Conservation (phyloP, 176 grass and related monocot genomes). For the Bonia amplexicaulis region DNA sequence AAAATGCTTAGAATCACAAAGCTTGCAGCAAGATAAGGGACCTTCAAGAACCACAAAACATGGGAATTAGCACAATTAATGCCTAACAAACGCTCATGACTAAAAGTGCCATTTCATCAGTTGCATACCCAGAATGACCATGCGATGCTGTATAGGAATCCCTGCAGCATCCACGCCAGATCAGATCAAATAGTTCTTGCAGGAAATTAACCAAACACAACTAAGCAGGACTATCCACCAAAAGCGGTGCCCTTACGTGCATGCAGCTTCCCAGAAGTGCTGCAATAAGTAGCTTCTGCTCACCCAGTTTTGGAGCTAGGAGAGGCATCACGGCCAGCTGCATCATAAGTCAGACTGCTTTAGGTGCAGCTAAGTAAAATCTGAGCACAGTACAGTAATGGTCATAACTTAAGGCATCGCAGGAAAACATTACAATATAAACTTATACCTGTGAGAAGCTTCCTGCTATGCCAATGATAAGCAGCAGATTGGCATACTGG, state of each 20-base stretch:
- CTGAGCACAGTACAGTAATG: not conserved
- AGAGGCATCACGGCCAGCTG: constrained; percentile 81
- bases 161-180: constrained; percentile 38
- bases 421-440: not conserved
- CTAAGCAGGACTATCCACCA: constrained; percentile 9
- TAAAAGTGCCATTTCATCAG: not conserved
- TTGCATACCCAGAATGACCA: constrained; percentile 87
- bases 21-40: constrained; percentile 71
- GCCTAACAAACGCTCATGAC: not conserved
- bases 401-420: not conserved
- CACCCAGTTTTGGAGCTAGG: constrained; percentile 60
- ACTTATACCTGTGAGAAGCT: constrained; percentile 72
- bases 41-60: constrained; percentile 40
- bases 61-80: not conserved
- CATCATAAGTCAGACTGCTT: constrained; percentile 16
- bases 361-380: not conserved
- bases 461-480: constrained; percentile 58
- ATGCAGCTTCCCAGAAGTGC: constrained; percentile 56
- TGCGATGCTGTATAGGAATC: constrained; percentile 74
- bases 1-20: constrained; percentile 61
- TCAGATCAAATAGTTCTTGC: not conserved
- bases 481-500: constrained; percentile 80
- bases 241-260: constrained; percentile 41
- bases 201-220: not conserved
- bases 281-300: constrained; percentile 73